These are phyloP conservation scores for Fusarium sp. DNA, from an alignment of 2,329 filamentous ascomycete species.

Conservation along the genomic window DNA sequence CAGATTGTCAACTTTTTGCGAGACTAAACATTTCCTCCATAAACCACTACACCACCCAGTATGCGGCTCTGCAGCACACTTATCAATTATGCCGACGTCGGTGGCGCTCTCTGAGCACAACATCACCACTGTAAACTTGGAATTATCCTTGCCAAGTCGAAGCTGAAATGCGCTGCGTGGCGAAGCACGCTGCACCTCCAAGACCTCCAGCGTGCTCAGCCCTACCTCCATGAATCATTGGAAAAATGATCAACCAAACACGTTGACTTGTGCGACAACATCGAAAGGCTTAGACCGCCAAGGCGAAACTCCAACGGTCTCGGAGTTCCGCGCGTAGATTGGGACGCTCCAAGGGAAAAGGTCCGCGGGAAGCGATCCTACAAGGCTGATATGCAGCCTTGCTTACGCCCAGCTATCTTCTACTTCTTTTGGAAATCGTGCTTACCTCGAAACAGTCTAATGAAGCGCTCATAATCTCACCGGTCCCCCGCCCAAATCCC, in stretches of 20 bases:
- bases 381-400: conserved; percentile 22
- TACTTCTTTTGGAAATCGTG: conserved; percentile 6
- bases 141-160: neutral
- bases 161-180: conserved; percentile 1
- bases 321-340: neutral
- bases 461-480: conserved; percentile 12
- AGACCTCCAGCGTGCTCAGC: conserved; percentile 1
- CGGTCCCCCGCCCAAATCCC: conserved; percentile 11
- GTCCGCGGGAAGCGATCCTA: neutral
- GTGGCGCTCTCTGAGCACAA: neutral
- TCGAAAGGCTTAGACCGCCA: conserved; percentile 2
- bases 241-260: conserved; percentile 4
- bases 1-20: too few relatives aligned
- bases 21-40: too few relatives aligned
- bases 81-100: conserved; percentile 9
- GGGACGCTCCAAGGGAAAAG: neutral
- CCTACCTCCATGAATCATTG: neutral
- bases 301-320: conserved; percentile 1
- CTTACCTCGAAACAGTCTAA: conserved; percentile 16
- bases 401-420: conserved; percentile 21
- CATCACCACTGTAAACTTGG: neutral
- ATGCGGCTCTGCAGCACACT: neutral
- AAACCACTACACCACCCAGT: neutral
- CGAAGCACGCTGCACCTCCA: neutral
- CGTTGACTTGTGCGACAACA: neutral